Evolutionary conservation across 495 filamentous ascomycete genomes (phyloP).

Genomic region (Trichoderma reesei): DNA sequence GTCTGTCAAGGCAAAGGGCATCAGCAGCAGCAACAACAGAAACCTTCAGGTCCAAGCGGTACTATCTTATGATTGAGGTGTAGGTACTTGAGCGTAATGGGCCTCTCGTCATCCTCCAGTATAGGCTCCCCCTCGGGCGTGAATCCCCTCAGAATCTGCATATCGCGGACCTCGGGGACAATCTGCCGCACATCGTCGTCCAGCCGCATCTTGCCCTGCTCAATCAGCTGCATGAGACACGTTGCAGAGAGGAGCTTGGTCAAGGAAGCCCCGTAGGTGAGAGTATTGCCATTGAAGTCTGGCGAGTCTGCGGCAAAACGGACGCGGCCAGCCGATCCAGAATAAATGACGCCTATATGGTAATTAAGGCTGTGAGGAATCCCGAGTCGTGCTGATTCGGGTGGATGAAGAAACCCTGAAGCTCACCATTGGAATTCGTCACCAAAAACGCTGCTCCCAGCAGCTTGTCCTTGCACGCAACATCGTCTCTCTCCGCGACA

Average conservation of each 20-base stretch:
- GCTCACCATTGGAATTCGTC: conserved; percentile 19
- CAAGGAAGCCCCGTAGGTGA: conserved; percentile 30
- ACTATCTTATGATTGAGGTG: too few species aligned
- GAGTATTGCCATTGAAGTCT: conserved; percentile 37
- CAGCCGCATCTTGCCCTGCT: conserved; percentile 16
- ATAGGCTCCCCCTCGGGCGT: conserved; percentile 17
- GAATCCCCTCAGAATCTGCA: conserved; percentile 21
- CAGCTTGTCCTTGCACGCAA: conserved; percentile 22
- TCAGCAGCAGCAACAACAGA: too few species aligned
- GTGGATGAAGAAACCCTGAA: too few species aligned
- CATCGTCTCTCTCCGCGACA: conserved; percentile 5
- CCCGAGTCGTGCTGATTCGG: not conserved
- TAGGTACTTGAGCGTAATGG: conserved; percentile 22
- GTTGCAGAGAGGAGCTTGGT: conserved; percentile 22
- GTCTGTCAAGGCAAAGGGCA: conserved; percentile 12
- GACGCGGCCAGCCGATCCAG: conserved; percentile 19
- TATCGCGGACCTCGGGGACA: conserved; percentile 17
- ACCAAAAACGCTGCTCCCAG: conserved; percentile 24
- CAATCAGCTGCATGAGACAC: conserved; percentile 20
- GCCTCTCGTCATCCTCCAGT: conserved; percentile 17
- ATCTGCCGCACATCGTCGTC: conserved; percentile 19
- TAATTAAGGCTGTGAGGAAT: not conserved
- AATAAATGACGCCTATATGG: conserved; percentile 18
- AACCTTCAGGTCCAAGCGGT: too few species aligned
- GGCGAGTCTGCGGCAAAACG: conserved; percentile 12